Conservation (phyloP, 805 yeast species). For the Yarrowia sp. region DNA sequence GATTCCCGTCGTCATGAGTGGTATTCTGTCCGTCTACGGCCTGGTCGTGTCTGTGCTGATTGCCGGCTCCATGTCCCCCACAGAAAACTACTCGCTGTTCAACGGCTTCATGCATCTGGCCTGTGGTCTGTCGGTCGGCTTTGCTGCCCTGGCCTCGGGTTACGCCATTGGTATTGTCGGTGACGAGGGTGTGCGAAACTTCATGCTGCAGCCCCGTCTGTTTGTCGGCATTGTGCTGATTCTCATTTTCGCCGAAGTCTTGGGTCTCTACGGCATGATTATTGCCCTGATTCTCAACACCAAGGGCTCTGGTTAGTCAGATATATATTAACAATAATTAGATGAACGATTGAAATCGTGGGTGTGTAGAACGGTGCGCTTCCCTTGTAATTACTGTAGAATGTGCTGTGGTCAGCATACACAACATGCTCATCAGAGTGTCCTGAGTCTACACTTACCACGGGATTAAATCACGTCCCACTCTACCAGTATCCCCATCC, state of each 20-base stretch:
- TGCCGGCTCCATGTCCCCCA: slow-evolving; percentile 77
- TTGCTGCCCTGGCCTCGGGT: slow-evolving; percentile 94
- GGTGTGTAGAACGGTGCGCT: not conserved
- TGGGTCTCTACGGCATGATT: slow-evolving; percentile 91
- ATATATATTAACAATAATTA: not conserved
- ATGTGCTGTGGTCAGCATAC: too few species aligned
- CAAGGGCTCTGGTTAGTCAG: slow-evolving; percentile 62
- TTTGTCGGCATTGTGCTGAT: slow-evolving; percentile 89
- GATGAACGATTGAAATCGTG: not conserved
- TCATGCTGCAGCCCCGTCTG: slow-evolving; percentile 81
- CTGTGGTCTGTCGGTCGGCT: slow-evolving; percentile 94
- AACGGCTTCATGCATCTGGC: slow-evolving; percentile 98
- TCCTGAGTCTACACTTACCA: too few species aligned
- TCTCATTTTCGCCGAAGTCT: slow-evolving; percentile 85
- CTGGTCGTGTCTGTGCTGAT: slow-evolving; percentile 93
- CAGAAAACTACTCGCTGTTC: slow-evolving; percentile 76
- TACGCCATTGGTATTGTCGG: slow-evolving; percentile 95
- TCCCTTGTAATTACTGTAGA: not conserved
- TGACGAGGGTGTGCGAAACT: slow-evolving; percentile 86
- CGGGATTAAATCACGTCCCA: too few species aligned
- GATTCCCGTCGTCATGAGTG: slow-evolving; percentile 97
- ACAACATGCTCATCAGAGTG: too few species aligned
- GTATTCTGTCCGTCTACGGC: slow-evolving; percentile 96
- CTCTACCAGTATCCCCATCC: too few species aligned
- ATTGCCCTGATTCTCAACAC: slow-evolving; percentile 90